Percentiles rank a stretch among this genome's conserved stretches.
These are phyloP conservation scores for Cladosporium sp. DNA, from an alignment of 2,329 filamentous ascomycete genomes.

Conservation along the genomic window DNA sequence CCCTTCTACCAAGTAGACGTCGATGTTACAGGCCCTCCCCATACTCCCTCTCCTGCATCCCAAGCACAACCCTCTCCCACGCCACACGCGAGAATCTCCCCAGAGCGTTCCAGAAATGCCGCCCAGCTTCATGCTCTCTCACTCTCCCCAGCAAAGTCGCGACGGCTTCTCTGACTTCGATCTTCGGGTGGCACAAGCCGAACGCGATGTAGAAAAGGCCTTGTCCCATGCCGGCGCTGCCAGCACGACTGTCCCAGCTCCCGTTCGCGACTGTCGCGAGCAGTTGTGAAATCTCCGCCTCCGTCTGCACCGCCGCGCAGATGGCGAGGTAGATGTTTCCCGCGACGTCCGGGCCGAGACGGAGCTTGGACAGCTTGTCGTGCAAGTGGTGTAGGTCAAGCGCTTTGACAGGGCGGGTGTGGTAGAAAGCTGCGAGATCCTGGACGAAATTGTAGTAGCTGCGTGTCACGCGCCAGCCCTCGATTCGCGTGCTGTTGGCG, in stretches of 20 bases:
- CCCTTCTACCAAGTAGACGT: too few species aligned
- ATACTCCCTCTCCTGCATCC: conserved; percentile 10
- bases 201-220: conserved; percentile 88
- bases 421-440: conserved; percentile 33
- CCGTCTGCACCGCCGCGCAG: conserved; percentile 56
- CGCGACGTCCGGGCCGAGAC: conserved; percentile 69
- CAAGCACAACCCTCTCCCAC: conserved; percentile 67
- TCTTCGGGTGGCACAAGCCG: conserved; percentile 85
- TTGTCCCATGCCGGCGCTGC: conserved; percentile 38
- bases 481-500: conserved; percentile 86
- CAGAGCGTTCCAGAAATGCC: conserved; percentile 85
- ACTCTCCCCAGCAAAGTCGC: conserved; percentile 79
- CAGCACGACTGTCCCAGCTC: conserved; percentile 22
- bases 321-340: conserved; percentile 83
- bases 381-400: conserved; percentile 89
- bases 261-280: conserved; percentile 31
- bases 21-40: neutral
- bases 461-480: conserved; percentile 93
- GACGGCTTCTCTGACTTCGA: conserved; percentile 71
- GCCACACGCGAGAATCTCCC: conserved; percentile 86
- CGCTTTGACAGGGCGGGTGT: conserved; percentile 60
- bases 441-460: conserved; percentile 90
- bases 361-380: conserved; percentile 79
- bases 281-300: conserved; percentile 71
- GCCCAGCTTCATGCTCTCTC: conserved; percentile 79